Conservation (phyloP, 257 asterid genomes). For the Solanum etuberosum region DNA sequence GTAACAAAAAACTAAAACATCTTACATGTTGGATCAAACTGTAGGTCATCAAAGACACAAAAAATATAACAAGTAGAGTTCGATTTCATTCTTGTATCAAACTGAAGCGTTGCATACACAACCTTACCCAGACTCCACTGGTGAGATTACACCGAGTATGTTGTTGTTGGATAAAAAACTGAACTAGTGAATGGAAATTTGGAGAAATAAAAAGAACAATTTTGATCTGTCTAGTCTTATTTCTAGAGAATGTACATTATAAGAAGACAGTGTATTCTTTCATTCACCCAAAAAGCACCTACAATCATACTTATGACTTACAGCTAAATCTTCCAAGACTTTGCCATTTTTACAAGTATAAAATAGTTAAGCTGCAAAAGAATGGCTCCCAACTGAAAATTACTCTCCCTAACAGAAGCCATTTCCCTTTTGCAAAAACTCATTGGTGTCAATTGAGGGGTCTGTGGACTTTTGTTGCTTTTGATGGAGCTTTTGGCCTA, state of each 20-base stretch:
- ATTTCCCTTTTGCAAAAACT: no score
- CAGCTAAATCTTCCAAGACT: not conserved
- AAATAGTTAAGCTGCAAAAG: not conserved
- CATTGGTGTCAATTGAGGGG: not conserved
- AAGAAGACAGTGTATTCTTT: not conserved
- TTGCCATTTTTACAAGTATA: not conserved
- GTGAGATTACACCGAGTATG: not conserved
- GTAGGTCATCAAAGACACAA: not conserved
- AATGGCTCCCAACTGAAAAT: not conserved
- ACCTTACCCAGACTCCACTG: not conserved
- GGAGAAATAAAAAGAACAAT: not conserved
- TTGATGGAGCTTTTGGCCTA: not conserved
- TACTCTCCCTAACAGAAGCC: not conserved
- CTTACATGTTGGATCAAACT: not conserved
- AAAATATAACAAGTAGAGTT: not conserved
- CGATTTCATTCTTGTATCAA: not conserved
- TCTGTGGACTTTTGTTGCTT: not conserved
- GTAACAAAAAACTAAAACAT: not conserved
- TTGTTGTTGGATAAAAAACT: not conserved
- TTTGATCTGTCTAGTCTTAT: not conserved
- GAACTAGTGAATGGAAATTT: not conserved
- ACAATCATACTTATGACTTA: not conserved
- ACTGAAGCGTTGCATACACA: not conserved
- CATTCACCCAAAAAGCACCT: not conserved
- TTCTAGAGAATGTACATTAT: not conserved